phyloP scores from a whole-genome alignment of 129 eudicot species.

The Logfia minima region DNA sequence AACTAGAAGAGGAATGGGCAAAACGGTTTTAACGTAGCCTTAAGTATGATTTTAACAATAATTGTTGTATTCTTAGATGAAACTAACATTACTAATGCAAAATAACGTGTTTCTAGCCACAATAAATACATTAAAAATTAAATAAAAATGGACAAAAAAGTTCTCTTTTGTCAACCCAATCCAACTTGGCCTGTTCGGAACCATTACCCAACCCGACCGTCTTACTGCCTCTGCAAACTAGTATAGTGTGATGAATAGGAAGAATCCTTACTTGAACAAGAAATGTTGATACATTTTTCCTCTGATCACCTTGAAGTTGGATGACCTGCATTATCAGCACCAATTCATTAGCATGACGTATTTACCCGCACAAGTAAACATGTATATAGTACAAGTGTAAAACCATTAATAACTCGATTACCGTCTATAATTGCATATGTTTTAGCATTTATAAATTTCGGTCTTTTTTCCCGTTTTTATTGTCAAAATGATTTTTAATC shows the following conservation, averaged over 20 bases:
- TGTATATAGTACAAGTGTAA: background rate
- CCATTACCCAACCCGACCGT: background rate
- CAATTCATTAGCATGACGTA: background rate
- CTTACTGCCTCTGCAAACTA: background rate
- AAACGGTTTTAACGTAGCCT: background rate
- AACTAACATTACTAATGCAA: background rate
- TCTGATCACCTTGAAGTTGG: conserved; percentile 47
- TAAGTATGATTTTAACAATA: background rate
- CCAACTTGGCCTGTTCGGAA: background rate
- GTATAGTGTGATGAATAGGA: background rate
- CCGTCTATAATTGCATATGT: background rate
- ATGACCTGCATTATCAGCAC: conserved; percentile 29
- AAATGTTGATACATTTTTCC: conserved; percentile 38
- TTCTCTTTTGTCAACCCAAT: background rate
- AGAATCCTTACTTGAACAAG: conserved; percentile 38
- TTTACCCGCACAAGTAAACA: background rate
- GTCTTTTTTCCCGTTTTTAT: background rate
- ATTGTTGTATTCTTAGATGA: background rate
- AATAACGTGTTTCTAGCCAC: background rate
- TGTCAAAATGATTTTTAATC: background rate
- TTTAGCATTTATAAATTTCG: background rate
- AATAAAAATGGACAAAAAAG: background rate
- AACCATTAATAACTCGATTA: background rate
- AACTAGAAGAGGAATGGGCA: background rate
- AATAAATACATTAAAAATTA: too few relatives aligned